Evolutionary conservation across 805 yeast species (phyloP).

Genomic region (Yamadazyma tumulicola): DNA sequence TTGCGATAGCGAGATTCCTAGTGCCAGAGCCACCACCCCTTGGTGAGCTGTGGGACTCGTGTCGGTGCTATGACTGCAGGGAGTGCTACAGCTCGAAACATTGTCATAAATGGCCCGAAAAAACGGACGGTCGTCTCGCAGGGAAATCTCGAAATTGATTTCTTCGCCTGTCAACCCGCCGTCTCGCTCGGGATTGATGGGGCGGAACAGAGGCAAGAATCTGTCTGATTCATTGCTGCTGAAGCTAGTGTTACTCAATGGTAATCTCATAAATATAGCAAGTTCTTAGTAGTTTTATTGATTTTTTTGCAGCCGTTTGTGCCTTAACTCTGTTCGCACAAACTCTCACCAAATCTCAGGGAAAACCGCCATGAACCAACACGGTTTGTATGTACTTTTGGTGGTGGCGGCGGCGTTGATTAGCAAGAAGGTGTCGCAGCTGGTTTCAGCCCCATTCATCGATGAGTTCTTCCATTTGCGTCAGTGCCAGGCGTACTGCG

Average conservation of each 20-base stretch:
- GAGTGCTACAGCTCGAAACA: neutral
- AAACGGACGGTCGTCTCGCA: neutral
- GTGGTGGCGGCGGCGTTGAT: too few relatives aligned
- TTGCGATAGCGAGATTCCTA: conserved; percentile 4
- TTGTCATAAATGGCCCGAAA: neutral
- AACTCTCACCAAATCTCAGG: too few relatives aligned
- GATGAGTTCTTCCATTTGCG: conserved; percentile 87
- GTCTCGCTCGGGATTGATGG: neutral
- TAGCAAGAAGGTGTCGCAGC: conserved; percentile 17
- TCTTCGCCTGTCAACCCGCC: neutral
- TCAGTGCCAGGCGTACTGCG: conserved; percentile 69
- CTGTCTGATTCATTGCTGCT: conserved; percentile 6
- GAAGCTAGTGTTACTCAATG: too few relatives aligned
- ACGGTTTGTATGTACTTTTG: too few relatives aligned
- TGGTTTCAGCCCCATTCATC: conserved; percentile 36
- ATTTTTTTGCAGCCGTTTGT: conserved; percentile 1
- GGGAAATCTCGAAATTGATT: neutral
- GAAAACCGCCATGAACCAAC: neutral
- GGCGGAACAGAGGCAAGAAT: conserved; percentile 5
- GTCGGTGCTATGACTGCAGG: neutral
- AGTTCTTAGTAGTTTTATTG: too few relatives aligned
- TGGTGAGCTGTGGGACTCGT: conserved; percentile 3
- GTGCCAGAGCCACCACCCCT: conserved; percentile 7
- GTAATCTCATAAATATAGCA: too few relatives aligned
- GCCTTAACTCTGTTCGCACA: too few relatives aligned